Evolutionary conservation across 805 yeast species (phyloP).

Genomic region (Lachancea meyersii): DNA sequence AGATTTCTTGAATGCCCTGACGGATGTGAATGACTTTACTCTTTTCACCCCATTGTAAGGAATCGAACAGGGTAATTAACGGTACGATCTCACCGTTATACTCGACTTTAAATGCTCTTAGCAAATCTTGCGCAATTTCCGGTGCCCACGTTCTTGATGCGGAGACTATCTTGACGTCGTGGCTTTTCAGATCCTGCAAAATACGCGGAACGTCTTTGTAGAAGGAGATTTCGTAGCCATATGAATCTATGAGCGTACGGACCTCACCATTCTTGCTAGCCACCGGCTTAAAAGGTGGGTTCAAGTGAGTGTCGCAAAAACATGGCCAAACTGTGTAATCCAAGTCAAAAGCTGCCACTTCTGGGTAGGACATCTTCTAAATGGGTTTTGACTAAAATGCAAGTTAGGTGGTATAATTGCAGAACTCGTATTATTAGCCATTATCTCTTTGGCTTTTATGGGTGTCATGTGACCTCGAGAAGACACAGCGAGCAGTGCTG

Average conservation of each 20-base stretch:
- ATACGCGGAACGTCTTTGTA: constrained; percentile 66
- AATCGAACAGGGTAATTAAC: constrained; percentile 41
- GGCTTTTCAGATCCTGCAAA: constrained; percentile 43
- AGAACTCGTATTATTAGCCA: too few relatives aligned
- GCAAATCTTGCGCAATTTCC: constrained; percentile 59
- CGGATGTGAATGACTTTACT: constrained; percentile 48
- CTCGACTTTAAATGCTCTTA: constrained; percentile 47
- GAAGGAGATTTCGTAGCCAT: constrained; percentile 50
- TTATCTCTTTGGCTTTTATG: too few relatives aligned
- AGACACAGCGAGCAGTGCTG: too few relatives aligned
- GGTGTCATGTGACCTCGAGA: not conserved
- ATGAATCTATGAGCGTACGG: constrained; percentile 26
- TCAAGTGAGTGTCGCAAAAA: constrained; percentile 33
- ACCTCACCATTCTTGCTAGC: constrained; percentile 26
- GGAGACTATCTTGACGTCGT: constrained; percentile 49
- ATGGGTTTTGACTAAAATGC: not conserved
- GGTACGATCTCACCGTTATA: constrained; percentile 31
- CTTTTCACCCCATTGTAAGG: constrained; percentile 64
- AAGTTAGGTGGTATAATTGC: not conserved
- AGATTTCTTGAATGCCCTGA: constrained; percentile 50
- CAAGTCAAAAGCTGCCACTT: constrained; percentile 33
- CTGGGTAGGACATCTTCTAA: constrained; percentile 23
- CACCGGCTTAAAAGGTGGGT: constrained; percentile 30
- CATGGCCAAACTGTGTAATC: constrained; percentile 37
- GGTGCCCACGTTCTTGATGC: constrained; percentile 83